Percentiles rank a stretch among this genome's conserved stretches.
These are phyloP conservation scores for Suillus plorans DNA, from an alignment of 768 basidiomycete genomes.

Conservation along the genomic window DNA sequence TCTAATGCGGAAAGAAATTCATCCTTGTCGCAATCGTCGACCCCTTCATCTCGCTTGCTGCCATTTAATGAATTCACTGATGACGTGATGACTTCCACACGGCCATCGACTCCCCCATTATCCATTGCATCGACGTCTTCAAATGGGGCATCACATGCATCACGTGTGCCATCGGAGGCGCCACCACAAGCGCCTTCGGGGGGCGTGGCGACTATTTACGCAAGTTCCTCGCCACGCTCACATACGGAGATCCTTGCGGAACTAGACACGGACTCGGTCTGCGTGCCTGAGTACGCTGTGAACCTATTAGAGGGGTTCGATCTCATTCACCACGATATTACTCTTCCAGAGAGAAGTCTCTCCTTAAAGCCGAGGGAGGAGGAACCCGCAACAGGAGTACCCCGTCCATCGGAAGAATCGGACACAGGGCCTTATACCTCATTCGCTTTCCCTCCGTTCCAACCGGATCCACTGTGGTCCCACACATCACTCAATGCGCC, in stretches of 20 bases:
- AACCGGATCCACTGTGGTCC: conserved; percentile 22
- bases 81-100: conserved; percentile 20
- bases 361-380: conserved; percentile 31
- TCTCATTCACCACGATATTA: conserved; percentile 32
- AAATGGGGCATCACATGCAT: conserved; percentile 12
- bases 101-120: conserved; percentile 29
- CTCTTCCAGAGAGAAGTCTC: conserved; percentile 32
- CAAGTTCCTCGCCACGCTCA: conserved; percentile 30
- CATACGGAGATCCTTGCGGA: conserved; percentile 38
- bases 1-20: neutral
- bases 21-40: conserved; percentile 8
- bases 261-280: conserved; percentile 32
- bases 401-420: conserved; percentile 33
- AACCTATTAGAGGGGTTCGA: conserved; percentile 45
- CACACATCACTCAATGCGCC: conserved; percentile 19
- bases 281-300: conserved; percentile 45
- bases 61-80: conserved; percentile 23
- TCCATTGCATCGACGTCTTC: conserved; percentile 28
- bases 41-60: conserved; percentile 22
- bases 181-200: conserved; percentile 12
- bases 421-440: conserved; percentile 33
- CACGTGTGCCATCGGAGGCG: neutral
- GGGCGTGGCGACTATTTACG: conserved; percentile 39
- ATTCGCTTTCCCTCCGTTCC: conserved; percentile 28
- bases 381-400: conserved; percentile 24